Evolutionary conservation across 306 rosid species (phyloP), one percentile per base, ranked within the genome.

Genomic region (Casuarina glauca): DNA sequence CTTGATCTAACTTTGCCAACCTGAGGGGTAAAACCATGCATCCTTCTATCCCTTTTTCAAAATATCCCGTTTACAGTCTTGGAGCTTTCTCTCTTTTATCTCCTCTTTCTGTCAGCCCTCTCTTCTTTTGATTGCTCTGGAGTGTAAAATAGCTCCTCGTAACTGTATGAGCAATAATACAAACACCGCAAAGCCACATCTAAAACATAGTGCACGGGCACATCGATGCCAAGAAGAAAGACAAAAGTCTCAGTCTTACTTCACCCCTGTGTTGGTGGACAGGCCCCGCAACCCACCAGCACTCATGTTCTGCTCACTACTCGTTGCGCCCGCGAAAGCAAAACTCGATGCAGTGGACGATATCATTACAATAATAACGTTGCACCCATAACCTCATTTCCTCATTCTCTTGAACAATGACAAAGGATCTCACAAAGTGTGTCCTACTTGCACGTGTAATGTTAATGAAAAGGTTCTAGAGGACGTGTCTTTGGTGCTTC

Each of bases 271-370:
- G 36, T 41, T 77, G 70, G 76, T 68, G 76, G 85, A 50, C 44
- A 57, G 71, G 79, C 52, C 78, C 85, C 64, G 66, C 74, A 8
- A 43, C 15, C 73, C 70, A 66, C 85, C 69, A 78, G 45, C 76
- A 69, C 10, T 73, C 82, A 78, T 77, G 79, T 73, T 54, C 44
- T 73, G 64, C 53, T 78, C 53, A 60, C 61, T 45, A 20, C 32
- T 63, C 60, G 26, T 46, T 73, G 43, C 62, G 74, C 75, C 54
- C 61, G 49, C 15, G 70, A 61, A 76, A 71, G 75, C 60, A 35
- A 26, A 77, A 73, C 32, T 20, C 1, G 51, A 72, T 67, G 13
- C 38, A 49, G 61, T 50, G 48, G 53, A 10, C 36, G 62, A 44
- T 73, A 70, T 62, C 20, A 81, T 76, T 74, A 62, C 77, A 52